Percentiles rank a stretch among this genome's conserved stretches.
phyloP scores from a whole-genome alignment of 176 grass and related monocot genomes.

The Pontederia paniculata region DNA sequence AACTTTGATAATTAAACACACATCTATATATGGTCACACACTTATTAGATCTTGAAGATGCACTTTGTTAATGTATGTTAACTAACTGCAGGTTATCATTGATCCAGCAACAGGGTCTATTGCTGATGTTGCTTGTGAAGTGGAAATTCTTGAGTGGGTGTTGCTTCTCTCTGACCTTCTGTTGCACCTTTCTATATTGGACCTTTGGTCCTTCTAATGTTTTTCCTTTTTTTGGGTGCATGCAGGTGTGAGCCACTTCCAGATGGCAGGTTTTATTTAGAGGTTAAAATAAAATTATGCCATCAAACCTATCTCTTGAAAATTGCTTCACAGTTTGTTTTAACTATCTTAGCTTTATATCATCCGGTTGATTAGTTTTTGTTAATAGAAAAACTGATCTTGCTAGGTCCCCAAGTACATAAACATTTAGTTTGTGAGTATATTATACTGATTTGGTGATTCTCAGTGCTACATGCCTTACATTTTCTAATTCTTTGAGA shows the following conservation, averaged over 20 bases:
- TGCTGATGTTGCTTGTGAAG: slow-evolving; percentile 93
- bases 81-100: slow-evolving; percentile 57
- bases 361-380: too few relatives aligned
- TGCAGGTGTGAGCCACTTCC: slow-evolving; percentile 84
- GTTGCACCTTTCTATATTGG: slow-evolving; percentile 11
- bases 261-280: slow-evolving; percentile 90
- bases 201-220: slow-evolving; percentile 21
- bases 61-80: slow-evolving; percentile 18
- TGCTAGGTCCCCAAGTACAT: too few relatives aligned
- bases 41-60: slow-evolving; percentile 15
- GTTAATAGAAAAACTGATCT: too few relatives aligned
- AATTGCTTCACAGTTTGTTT: background rate
- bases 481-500: too few relatives aligned
- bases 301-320: too few relatives aligned
- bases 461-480: too few relatives aligned
- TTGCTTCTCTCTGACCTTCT: slow-evolving; percentile 21
- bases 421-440: too few relatives aligned
- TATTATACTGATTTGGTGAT: too few relatives aligned
- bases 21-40: too few relatives aligned
- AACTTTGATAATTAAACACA: slow-evolving; percentile 3
- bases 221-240: background rate
- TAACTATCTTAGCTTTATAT: slow-evolving; percentile 1
- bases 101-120: slow-evolving; percentile 77
- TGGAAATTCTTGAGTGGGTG: slow-evolving; percentile 96
- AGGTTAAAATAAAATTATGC: slow-evolving; percentile 40